Base-by-base conservation (phyloP, 768 basidiomycete genomes). In the Naematelia encephala region DNA sequence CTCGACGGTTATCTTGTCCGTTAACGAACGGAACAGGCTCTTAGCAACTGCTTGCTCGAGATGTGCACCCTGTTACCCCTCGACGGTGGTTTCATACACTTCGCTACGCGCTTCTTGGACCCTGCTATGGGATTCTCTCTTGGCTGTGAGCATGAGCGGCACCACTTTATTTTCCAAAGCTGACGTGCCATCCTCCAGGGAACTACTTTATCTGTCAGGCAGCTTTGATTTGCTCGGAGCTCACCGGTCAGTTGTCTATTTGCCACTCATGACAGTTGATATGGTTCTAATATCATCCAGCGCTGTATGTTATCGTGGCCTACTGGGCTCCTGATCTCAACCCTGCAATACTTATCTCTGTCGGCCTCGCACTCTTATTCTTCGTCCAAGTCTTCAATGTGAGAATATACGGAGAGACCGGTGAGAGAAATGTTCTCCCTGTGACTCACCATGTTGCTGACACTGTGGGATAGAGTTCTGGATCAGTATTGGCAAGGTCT, bases 401-500 rank as follows among this genome's bases (percentile, higher is more conserved):
- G 10, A 47, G 57, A 19, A 46, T 44, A 51, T 63, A 53, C 49
- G 61, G 61, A 23, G 61, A 63, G 49, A 27, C 19, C 45, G 42
- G 44, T 46, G 14, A 3, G 44, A 19, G 5, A 4, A 4, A n/a
- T 45, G 26, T 42, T 43, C 53, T 43, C 11, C 3, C 19, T 25
- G 14, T 46, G 44, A 4, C 5, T 5, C 14, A 26, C 44, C n/a
- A 14, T 42, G 11, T 11, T 42, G 53, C 44, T 46, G 44, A 46
- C n/a, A n/a, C n/a, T n/a, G n/a, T n/a, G n/a, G 44, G 4, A 4
- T 44, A 43, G 63, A 64, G 34, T 64, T 60, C 19, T 64, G 63
- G 63, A 52, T 60, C 56, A 54, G 51, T 54, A 57, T 57, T 34
- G 46, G 42, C 51, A 60, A 84, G 63, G 80, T 82, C 14, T 66